phyloP scores from a whole-genome alignment of 495 filamentous ascomycete species.

The Hypomontagnella monticulosa region DNA sequence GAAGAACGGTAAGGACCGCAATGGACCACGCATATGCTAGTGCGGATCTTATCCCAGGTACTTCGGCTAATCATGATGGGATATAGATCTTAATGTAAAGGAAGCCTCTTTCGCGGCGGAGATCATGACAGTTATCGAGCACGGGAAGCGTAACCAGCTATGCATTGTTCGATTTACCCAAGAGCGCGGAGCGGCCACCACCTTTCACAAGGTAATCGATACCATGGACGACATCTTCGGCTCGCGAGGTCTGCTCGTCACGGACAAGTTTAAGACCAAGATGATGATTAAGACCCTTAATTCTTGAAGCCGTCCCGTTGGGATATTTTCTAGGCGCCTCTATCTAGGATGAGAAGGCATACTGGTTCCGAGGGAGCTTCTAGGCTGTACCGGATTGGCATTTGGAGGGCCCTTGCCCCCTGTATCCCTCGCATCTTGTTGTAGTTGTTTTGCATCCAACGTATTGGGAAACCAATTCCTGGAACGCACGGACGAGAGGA shows the following conservation, averaged over 20 bases:
- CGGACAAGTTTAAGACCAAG: constrained; percentile 70
- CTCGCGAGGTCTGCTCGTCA: constrained; percentile 69
- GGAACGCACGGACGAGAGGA: background rate
- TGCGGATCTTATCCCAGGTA: background rate
- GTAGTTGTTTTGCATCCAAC: background rate
- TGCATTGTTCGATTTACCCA: constrained; percentile 87
- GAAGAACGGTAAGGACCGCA: constrained; percentile 73
- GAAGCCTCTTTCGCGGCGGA: constrained; percentile 83
- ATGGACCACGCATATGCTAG: background rate
- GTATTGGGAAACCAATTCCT: background rate
- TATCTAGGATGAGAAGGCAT: background rate
- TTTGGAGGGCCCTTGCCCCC: background rate
- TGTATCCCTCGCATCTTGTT: background rate
- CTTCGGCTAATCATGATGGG: constrained; percentile 34
- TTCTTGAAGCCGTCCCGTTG: constrained; percentile 28
- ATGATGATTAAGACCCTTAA: constrained; percentile 73
- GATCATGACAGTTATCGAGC: constrained; percentile 84
- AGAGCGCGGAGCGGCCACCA: constrained; percentile 84
- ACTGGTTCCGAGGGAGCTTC: background rate
- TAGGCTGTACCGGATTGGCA: background rate
- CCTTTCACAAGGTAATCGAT: constrained; percentile 84
- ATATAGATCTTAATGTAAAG: constrained; percentile 74
- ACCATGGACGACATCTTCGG: constrained; percentile 70
- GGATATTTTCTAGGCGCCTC: background rate
- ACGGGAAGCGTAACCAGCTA: constrained; percentile 71